Evolutionary conservation across 1,284 basidiomycete species (phyloP).

Genomic region (Trichosporon inkin): DNA sequence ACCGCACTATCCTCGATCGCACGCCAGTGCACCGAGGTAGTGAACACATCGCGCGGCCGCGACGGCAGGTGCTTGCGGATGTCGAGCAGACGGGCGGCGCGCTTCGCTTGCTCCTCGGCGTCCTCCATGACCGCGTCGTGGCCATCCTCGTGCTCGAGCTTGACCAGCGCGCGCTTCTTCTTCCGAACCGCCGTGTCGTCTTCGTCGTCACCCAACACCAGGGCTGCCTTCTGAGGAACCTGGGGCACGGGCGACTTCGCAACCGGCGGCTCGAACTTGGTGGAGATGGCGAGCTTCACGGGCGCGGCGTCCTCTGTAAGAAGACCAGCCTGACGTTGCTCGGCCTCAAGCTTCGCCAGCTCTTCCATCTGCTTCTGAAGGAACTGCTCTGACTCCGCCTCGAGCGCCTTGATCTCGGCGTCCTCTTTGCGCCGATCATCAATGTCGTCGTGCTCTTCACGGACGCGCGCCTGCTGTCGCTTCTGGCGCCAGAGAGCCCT

Average conservation of each 20-base stretch:
- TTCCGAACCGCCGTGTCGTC: slow-evolving; percentile 68
- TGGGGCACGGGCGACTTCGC: slow-evolving; percentile 26
- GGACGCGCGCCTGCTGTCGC: slow-evolving; percentile 61
- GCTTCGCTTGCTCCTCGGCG: slow-evolving; percentile 56
- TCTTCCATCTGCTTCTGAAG: slow-evolving; percentile 84
- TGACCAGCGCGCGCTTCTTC: slow-evolving; percentile 72
- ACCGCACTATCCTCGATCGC: slow-evolving; percentile 66
- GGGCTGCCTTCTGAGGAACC: slow-evolving; percentile 31
- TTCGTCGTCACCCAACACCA: slow-evolving; percentile 68
- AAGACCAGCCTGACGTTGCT: slow-evolving; percentile 79
- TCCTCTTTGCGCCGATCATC: slow-evolving; percentile 75
- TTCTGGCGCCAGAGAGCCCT: slow-evolving; percentile 70
- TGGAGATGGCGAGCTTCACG: slow-evolving; percentile 68
- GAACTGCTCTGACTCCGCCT: slow-evolving; percentile 80
- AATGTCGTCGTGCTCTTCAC: slow-evolving; percentile 75
- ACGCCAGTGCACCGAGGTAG: slow-evolving; percentile 77
- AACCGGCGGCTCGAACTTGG: slow-evolving; percentile 10
- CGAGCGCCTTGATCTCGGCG: slow-evolving; percentile 73
- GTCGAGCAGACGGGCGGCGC: slow-evolving; percentile 69
- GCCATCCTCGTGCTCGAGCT: slow-evolving; percentile 65
- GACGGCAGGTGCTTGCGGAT: slow-evolving; percentile 65
- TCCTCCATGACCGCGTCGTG: slow-evolving; percentile 25
- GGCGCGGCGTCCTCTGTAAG: slow-evolving; percentile 85
- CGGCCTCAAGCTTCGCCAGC: slow-evolving; percentile 76
- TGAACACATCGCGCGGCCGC: slow-evolving; percentile 70